Conservation (phyloP, 306 rosid species). For the Casuarina glauca region DNA sequence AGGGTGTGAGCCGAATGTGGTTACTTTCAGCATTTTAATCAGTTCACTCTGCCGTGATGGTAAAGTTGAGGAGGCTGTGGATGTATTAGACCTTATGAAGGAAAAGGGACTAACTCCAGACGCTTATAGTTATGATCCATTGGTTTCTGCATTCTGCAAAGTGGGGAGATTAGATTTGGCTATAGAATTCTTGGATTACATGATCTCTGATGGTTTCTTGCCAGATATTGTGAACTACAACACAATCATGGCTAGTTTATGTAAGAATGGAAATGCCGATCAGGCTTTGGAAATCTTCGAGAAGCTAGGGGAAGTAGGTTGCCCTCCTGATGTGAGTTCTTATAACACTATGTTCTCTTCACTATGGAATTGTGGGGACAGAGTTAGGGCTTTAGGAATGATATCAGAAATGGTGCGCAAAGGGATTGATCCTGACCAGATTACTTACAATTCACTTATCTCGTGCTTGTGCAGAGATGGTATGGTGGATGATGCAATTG, state of each 20-base stretch:
- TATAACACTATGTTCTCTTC: constrained; percentile 85
- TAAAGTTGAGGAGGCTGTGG: constrained; percentile 60
- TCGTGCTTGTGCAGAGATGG: constrained; percentile 90
- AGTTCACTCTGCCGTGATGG: constrained; percentile 66
- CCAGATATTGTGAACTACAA: constrained; percentile 82
- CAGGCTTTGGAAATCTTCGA: constrained; percentile 67
- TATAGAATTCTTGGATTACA: constrained; percentile 55
- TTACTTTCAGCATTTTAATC: constrained; percentile 67
- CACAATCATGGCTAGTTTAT: constrained; percentile 66
- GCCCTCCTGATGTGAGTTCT: constrained; percentile 50
- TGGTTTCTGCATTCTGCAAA: constrained; percentile 72
- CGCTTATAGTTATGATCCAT: constrained; percentile 77
- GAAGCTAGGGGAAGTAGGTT: constrained; percentile 68
- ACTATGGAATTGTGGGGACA: constrained; percentile 70
- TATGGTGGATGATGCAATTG: constrained; percentile 77
- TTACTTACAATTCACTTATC: constrained; percentile 77
- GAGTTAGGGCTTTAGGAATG: constrained; percentile 62
- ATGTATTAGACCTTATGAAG: constrained; percentile 71
- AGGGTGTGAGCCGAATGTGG: constrained; percentile 67
- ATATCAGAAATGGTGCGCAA: constrained; percentile 66
- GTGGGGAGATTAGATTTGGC: constrained; percentile 71
- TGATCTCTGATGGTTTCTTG: constrained; percentile 78
- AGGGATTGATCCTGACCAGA: constrained; percentile 61
- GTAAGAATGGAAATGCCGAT: constrained; percentile 66
- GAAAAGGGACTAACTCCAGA: constrained; percentile 72